Evolutionary conservation across 2,329 filamentous ascomycete species (phyloP).

Genomic region (Coleophoma eucalyptorum): DNA sequence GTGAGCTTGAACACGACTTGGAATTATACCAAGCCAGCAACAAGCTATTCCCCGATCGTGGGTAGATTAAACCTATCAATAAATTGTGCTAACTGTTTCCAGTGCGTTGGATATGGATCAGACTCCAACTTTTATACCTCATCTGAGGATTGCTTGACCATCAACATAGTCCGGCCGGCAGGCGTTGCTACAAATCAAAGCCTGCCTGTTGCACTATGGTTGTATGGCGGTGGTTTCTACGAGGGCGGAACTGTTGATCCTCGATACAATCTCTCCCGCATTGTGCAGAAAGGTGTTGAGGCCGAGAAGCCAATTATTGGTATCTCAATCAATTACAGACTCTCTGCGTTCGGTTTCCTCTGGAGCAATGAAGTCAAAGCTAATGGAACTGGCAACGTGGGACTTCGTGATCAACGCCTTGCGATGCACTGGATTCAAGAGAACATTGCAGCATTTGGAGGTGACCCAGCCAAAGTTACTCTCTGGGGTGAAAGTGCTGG

Average conservation of each 20-base stretch:
- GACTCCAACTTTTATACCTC: not conserved
- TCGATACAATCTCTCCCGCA: constrained; percentile 33
- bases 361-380: constrained; percentile 30
- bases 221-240: constrained; percentile 32
- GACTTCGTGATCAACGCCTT: constrained; percentile 36
- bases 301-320: constrained; percentile 39
- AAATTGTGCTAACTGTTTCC: not conserved
- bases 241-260: constrained; percentile 9
- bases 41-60: too few species aligned
- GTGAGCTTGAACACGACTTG: not conserved
- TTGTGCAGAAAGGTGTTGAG: constrained; percentile 40
- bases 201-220: constrained; percentile 51
- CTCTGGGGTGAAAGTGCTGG: constrained; percentile 50
- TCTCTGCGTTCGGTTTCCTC: constrained; percentile 38
- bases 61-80: not conserved
- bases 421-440: constrained; percentile 38
- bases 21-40: too few species aligned
- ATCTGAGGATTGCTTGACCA: constrained; percentile 48
- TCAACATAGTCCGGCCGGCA: constrained; percentile 49
- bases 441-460: constrained; percentile 4
- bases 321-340: constrained; percentile 38
- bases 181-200: constrained; percentile 29
- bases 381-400: constrained; percentile 37
- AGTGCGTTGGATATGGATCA: constrained; percentile 2
- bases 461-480: constrained; percentile 37